These are phyloP conservation scores for Nothopassalora personata DNA, from an alignment of 2,329 filamentous ascomycete genomes.

Conservation along the genomic window DNA sequence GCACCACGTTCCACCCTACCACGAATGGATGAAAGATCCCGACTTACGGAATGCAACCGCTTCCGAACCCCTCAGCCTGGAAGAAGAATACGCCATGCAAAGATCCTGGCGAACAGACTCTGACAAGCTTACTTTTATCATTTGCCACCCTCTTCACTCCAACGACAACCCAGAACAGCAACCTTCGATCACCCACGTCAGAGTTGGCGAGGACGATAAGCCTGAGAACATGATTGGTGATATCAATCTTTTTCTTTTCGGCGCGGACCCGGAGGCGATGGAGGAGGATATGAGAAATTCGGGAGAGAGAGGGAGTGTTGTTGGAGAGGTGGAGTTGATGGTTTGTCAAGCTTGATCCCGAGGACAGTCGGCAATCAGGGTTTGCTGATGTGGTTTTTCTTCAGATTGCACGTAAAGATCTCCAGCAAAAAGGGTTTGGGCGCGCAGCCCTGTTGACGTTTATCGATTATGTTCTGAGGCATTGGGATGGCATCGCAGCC, in stretches of 20 bases:
- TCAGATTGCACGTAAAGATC: constrained; percentile 53
- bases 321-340: constrained; percentile 84
- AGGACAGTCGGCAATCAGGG: background rate
- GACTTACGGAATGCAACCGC: constrained; percentile 78
- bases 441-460: constrained; percentile 61
- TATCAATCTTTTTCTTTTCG: constrained; percentile 64
- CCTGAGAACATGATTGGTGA: constrained; percentile 47
- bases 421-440: constrained; percentile 61
- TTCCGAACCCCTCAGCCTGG: constrained; percentile 73
- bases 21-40: constrained; percentile 87
- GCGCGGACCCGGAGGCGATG: constrained; percentile 43
- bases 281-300: constrained; percentile 38
- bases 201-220: constrained; percentile 49
- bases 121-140: constrained; percentile 91
- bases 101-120: constrained; percentile 72
- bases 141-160: constrained; percentile 50
- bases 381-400: background rate
- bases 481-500: constrained; percentile 46
- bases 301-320: constrained; percentile 30
- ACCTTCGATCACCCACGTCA: constrained; percentile 16
- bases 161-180: background rate
- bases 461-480: constrained; percentile 59
- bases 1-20: constrained; percentile 77
- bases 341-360: background rate
- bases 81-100: constrained; percentile 87